Base-by-base conservation (phyloP, 805 yeast species). In the Torulaspora quercuum region DNA sequence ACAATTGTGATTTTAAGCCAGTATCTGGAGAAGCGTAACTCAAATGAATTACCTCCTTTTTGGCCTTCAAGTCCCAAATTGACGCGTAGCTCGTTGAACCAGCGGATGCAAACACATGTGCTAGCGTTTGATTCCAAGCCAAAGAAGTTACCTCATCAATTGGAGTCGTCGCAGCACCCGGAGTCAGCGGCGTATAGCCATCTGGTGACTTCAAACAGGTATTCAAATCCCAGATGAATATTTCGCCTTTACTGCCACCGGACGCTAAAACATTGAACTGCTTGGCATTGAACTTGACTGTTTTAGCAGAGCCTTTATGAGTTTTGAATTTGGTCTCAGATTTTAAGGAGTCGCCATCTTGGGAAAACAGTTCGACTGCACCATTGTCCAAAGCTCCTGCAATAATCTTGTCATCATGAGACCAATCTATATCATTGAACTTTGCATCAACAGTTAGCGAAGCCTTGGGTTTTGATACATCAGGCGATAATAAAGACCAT, bases 381-480 rank as follows among this genome's bases (percentile, higher is more conserved):
- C 96, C 95, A 52, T 77, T 76, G 55, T 92, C 98, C 44, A 85
- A 70, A 7, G 95, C 97, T 52, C 94, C 97, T 5, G 88, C 97
- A 42, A 90, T 80, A 31, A 41, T 83, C 75, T 46, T 61, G 59
- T 43, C 76, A 61, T 59, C 77, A 57, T 67, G 65, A 39, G 89
- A 82, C 97, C 97, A 88, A 10, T 84, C 88, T 48, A 88, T 62
- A 37, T 85, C 89, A 55, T 85, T 75, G 65, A 89, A 86, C 50
- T 78, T 78, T 4, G 78, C 72, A 28, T 73, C 75, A 3, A 75
- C 71, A 9, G 65, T 57, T n/a, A 71, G 52, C 3, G 74, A 55
- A 12, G 63, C 65, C n/a, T 69, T 44, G 6, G 81, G 75, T 12
- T 63, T 53, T 25, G 56, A 46, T 9, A 49, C 51, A 21, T 58